Base-by-base conservation (phyloP, 2,329 filamentous ascomycete genomes). In the Hypoxylon sp. region DNA sequence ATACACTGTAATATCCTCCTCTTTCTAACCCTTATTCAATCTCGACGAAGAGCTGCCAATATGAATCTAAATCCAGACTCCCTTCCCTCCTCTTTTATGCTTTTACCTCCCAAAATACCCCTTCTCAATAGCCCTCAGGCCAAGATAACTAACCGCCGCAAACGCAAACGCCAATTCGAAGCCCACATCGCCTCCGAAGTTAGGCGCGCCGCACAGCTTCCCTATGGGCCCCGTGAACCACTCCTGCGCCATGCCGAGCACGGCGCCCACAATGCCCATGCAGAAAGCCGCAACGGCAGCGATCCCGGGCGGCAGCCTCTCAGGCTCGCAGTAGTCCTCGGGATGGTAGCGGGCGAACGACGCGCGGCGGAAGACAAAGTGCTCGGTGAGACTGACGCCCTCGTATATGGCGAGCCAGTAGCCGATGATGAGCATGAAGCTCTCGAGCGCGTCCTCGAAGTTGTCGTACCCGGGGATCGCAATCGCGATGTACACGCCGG, bases 321-420 rank as follows among this genome's bases (percentile, higher is more conserved):
- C 75, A 0, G 85, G 84, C 60, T 86, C 81, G 70, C 89, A 85
- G 77, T 91, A 92, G 69, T 85, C 77, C 46, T 87, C 84, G 0
- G 85, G 80, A n/a, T 80, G 76, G 77, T 93, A 93, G 8, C 87
- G 88, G 1, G 69, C 60, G 71, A 91, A 86, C 1, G 88, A 87
- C 2, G 88, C 87, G 24, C 86, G 84, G 74, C 87, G 88, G 83
- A 91, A 93, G 75, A 92, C 74, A 74, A 92, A 87, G 79, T 93
- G 91, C 61, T 93, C 91, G 1, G 84, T 81, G 17, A 93, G 77
- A 0, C 87, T 83, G 69, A 93, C 87, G 51, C 87, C 90, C 70
- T 88, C 86, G 80, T 93, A 94, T 73, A 93, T 92, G 52, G 90
- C 88, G 1, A 93, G 84, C 91, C 91, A 94, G 82, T 93, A 94